Base-by-base conservation (phyloP, 192 early-diverging fungal species). In the Entomortierella beljakovae region DNA sequence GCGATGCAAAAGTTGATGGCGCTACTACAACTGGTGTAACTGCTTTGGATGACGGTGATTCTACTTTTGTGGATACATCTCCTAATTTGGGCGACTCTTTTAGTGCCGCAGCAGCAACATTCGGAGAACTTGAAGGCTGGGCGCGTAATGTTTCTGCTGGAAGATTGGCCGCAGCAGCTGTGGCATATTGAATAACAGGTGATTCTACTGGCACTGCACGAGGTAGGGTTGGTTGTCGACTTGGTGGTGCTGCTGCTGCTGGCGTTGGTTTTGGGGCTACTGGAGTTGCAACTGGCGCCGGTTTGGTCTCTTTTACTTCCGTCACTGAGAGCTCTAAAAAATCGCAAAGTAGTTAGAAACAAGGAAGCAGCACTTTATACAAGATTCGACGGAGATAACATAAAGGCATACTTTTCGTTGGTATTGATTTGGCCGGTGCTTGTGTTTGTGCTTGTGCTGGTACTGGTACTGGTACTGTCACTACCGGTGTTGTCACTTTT, bases 241-340 rank as follows among this genome's bases (percentile, higher is more conserved):
- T 61, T 59, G 65, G 59, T 11, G 65, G 58, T 22, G 32, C 55
- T 9, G 46, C 33, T 22, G 32, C 55, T 9, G 46, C 33, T 3
- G 67, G 34, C 26, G 56, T 64, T 52, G 68, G 10, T 55, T 55
- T 61, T 67, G 54, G 29, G 7, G 54, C 15, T 32, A 62, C 23
- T 7, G 60, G 61, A 52, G 52, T 64, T 48, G 67, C 46, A 11
- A 68, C 29, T 16, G 50, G 25, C 34, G 65, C 32, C 28, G 81
- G 61, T 59, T 85, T 82, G 15, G 67, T 61, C 34, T 77, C 76
- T 49, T 81, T 88, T 66, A 61, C 31, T 53, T 83, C 72, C 40
- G 67, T 61, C 52, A 71, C 18, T 3, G 80, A 73, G 1, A 51
- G 51, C 52, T 66, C 62, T 71, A 32, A 60, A 50, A 28, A 15